These are phyloP conservation scores for Saturnispora bothae DNA, from an alignment of 805 yeast species.

Conservation along the genomic window DNA sequence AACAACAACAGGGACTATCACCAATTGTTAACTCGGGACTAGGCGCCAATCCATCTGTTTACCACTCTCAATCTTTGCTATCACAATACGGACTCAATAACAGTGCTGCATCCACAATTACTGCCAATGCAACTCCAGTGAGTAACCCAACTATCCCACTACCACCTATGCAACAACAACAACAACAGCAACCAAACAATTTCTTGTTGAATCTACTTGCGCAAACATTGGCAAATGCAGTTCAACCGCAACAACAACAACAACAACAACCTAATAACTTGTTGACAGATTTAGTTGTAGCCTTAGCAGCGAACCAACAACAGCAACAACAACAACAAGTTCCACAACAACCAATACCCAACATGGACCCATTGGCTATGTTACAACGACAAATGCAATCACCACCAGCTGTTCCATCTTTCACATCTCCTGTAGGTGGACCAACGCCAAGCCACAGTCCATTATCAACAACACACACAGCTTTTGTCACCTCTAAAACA, in stretches of 20 bases:
- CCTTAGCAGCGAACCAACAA: slow-evolving; percentile 6
- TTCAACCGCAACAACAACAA: slow-evolving; percentile 10
- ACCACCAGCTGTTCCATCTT: slow-evolving; percentile 55
- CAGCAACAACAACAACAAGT: slow-evolving; percentile 4
- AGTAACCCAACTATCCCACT: slow-evolving; percentile 1
- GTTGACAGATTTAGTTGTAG: slow-evolving; percentile 5
- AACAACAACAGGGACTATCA: slow-evolving; percentile 8
- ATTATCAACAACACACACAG: slow-evolving; percentile 3
- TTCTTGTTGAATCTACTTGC: slow-evolving; percentile 10
- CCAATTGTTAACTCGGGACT: slow-evolving; percentile 1
- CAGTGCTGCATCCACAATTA: slow-evolving; percentile 5
- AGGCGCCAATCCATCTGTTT: neutral
- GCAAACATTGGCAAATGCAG: slow-evolving; percentile 10
- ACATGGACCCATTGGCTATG: neutral
- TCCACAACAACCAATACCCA: slow-evolving; percentile 2
- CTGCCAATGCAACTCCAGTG: slow-evolving; percentile 3
- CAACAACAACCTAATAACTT: neutral
- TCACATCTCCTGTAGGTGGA: slow-evolving; percentile 41
- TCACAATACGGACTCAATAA: too few species aligned
- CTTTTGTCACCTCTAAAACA: slow-evolving; percentile 4
- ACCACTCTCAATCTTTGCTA: too few species aligned
- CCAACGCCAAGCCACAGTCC: slow-evolving; percentile 1
- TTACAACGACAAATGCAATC: neutral
- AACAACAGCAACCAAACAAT: slow-evolving; percentile 10
- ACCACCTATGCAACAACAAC: slow-evolving; percentile 8